phyloP scores from a whole-genome alignment of 2,329 filamentous ascomycete genomes.

The Fusarium sambucinum region DNA sequence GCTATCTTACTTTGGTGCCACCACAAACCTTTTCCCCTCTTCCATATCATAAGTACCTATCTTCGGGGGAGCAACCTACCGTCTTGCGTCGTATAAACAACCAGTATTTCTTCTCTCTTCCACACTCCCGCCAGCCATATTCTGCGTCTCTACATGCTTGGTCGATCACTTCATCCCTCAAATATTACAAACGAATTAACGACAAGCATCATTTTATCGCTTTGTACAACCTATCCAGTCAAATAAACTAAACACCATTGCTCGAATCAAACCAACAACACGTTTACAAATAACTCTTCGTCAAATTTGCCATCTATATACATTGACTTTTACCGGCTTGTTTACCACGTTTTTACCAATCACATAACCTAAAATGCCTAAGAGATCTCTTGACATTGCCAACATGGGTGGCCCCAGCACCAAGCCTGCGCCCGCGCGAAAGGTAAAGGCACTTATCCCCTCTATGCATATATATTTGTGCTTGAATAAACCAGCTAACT shows the following conservation, averaged over 20 bases:
- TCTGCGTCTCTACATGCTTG: not conserved
- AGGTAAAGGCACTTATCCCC: constrained; percentile 42
- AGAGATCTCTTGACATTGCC: constrained; percentile 53
- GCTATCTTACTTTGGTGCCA: not conserved
- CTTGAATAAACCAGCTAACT: constrained; percentile 5
- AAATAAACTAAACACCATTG: not conserved
- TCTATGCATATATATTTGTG: not conserved
- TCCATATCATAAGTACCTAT: not conserved
- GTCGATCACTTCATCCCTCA: not conserved
- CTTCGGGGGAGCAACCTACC: not conserved
- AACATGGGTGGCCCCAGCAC: constrained; percentile 47
- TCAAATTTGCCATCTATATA: not conserved
- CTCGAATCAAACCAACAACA: not conserved
- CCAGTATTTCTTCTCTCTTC: not conserved
- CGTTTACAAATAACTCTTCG: not conserved
- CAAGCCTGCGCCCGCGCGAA: constrained; percentile 48
- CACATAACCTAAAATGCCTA: constrained; percentile 52
- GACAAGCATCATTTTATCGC: not conserved
- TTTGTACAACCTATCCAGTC: not conserved
- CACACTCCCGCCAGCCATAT: not conserved
- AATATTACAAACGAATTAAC: not conserved
- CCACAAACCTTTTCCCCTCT: not conserved
- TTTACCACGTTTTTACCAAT: not conserved
- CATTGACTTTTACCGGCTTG: not conserved
- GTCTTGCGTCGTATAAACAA: not conserved